Percentiles rank a stretch among this genome's conserved stretches.
phyloP scores from a whole-genome alignment of 441 rosid genomes.

The Sinapis alba region DNA sequence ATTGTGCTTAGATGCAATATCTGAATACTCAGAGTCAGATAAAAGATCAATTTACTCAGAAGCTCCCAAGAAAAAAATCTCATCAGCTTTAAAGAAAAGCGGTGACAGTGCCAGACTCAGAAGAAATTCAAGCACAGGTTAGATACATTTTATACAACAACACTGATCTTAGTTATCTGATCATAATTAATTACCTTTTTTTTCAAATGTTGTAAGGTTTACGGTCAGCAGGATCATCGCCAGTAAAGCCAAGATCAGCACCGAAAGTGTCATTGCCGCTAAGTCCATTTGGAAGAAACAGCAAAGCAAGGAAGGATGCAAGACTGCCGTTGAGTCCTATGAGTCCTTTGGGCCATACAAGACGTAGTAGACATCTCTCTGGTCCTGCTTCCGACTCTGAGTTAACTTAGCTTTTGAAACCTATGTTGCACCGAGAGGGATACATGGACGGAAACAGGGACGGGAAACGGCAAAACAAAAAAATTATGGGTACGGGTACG shows the following conservation, averaged over 20 bases:
- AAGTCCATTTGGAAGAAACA: conserved; percentile 39
- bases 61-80: conserved; percentile 40
- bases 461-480: no score
- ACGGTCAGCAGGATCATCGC: conserved; percentile 28
- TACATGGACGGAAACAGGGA: no score
- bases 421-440: no score
- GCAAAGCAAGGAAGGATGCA: conserved; percentile 31
- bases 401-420: conserved; percentile 11
- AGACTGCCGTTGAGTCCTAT: conserved; percentile 37
- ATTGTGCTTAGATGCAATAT: conserved; percentile 49
- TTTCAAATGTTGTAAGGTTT: conserved; percentile 35
- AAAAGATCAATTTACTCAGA: conserved; percentile 47
- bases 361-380: conserved; percentile 42
- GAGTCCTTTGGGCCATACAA: conserved; percentile 39
- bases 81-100: conserved; percentile 44
- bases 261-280: conserved; percentile 17
- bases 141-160: not conserved
- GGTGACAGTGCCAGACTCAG: conserved; percentile 32
- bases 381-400: conserved; percentile 47
- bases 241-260: conserved; percentile 35
- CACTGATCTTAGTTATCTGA: not conserved
- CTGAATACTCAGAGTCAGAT: conserved; percentile 45
- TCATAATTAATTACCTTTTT: no score
- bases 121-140: conserved; percentile 54
- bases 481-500: no score